A percentile compares a stretch with the other conserved stretches of the same genome.
phyloP scores from a whole-genome alignment of 345 rosid genomes.

The Gossypium stocksii region DNA sequence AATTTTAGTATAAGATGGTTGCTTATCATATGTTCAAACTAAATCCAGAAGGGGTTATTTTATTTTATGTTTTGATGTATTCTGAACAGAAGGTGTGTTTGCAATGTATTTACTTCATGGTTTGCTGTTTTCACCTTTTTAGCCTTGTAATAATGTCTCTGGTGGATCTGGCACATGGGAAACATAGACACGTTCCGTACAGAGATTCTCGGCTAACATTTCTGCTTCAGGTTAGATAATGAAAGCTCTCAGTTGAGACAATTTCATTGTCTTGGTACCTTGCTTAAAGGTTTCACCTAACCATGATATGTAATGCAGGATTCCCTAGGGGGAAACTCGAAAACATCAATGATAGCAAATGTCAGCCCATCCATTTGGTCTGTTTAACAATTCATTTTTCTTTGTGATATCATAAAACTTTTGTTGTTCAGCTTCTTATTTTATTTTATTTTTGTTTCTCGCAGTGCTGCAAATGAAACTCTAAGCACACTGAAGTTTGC shows the following conservation, averaged over 20 bases:
- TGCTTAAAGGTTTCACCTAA: constrained; percentile 6
- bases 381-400: constrained; percentile 24
- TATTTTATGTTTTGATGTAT: constrained; percentile 6
- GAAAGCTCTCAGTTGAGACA: constrained; percentile 17
- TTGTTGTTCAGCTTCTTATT: constrained; percentile 8
- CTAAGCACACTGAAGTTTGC: constrained; percentile 93
- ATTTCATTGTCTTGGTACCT: background rate
- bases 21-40: background rate
- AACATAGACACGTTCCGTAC: constrained; percentile 89
- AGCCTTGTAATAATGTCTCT: constrained; percentile 95
- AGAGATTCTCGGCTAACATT: constrained; percentile 97
- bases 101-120: background rate
- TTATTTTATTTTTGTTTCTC: constrained; percentile 14
- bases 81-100: background rate
- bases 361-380: constrained; percentile 92
- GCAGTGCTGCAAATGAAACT: constrained; percentile 87
- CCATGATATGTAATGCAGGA: constrained; percentile 52
- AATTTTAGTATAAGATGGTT: constrained; percentile 4
- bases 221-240: constrained; percentile 71
- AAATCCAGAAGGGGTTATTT: background rate
- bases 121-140: constrained; percentile 20
- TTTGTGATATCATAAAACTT: background rate
- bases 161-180: constrained; percentile 96
- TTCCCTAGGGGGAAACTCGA: constrained; percentile 93
- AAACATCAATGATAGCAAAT: constrained; percentile 89